Percentiles rank a stretch among this genome's conserved stretches.
phyloP scores from a whole-genome alignment of 2,329 filamentous ascomycete species.

The Diaporthe eres region DNA sequence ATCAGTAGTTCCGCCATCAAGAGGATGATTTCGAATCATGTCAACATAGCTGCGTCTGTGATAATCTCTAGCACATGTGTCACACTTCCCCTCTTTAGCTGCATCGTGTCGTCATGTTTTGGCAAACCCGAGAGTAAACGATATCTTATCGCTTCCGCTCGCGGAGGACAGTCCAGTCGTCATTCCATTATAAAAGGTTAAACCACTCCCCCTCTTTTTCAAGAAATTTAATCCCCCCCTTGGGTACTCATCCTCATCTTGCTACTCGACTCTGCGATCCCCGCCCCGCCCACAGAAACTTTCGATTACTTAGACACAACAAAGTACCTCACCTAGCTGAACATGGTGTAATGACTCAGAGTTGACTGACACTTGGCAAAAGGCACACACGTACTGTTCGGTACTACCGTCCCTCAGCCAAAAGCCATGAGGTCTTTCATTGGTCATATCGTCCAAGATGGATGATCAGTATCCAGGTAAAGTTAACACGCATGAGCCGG shows the following conservation, averaged over 20 bases:
- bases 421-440: slow-evolving; percentile 42
- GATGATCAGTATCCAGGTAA: slow-evolving; percentile 51
- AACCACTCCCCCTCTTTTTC: background rate
- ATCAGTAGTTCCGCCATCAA: background rate
- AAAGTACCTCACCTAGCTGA: slow-evolving; percentile 17
- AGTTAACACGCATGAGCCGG: slow-evolving; percentile 54
- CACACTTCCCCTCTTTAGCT: slow-evolving; percentile 7
- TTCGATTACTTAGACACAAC: background rate
- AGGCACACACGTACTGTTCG: slow-evolving; percentile 22
- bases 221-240: rapidly evolving
- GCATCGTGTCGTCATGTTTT: slow-evolving; percentile 6
- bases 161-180: background rate
- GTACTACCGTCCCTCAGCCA: slow-evolving; percentile 33
- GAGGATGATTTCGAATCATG: background rate
- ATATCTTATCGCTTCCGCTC: slow-evolving; percentile 18
- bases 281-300: too few relatives aligned
- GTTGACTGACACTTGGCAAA: slow-evolving; percentile 20
- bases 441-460: slow-evolving; percentile 41
- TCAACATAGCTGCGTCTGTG: background rate
- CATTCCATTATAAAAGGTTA: slow-evolving; percentile 2
- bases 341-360: background rate
- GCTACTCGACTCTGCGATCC: background rate
- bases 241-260: background rate
- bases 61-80: background rate
- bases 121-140: background rate